Evolutionary conservation across 208 protist genomes (phyloP).

Genomic region (Angomonas ambiguus): DNA sequence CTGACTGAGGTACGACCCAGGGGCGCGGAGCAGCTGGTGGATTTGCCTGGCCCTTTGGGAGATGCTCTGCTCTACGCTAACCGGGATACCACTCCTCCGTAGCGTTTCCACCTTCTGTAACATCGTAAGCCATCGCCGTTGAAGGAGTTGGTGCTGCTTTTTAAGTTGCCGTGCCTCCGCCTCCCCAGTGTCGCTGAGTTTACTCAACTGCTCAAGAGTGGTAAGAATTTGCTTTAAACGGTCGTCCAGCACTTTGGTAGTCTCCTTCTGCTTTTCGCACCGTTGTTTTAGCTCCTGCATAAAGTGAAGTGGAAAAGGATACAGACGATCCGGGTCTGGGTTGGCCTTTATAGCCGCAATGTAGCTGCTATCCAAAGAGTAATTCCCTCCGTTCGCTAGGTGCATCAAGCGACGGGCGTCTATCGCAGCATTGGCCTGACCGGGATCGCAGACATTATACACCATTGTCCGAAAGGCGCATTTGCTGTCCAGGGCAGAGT

Average conservation of each 20-base stretch:
- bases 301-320: slow-evolving; percentile 65
- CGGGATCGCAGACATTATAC: slow-evolving; percentile 64
- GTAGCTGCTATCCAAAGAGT: slow-evolving; percentile 45
- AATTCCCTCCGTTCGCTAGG: slow-evolving; percentile 36
- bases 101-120: slow-evolving; percentile 56
- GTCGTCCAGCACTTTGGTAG: slow-evolving; percentile 23
- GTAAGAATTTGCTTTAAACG: slow-evolving; percentile 33
- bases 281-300: slow-evolving; percentile 59
- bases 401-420: slow-evolving; percentile 64
- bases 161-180: slow-evolving; percentile 26
- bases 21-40: slow-evolving; percentile 39
- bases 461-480: slow-evolving; percentile 75
- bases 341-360: slow-evolving; percentile 44
- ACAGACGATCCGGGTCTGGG: slow-evolving; percentile 48
- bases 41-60: slow-evolving; percentile 27
- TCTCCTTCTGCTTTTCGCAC: slow-evolving; percentile 48
- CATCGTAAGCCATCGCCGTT: slow-evolving; percentile 44
- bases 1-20: slow-evolving; percentile 36
- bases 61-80: slow-evolving; percentile 43
- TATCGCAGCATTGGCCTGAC: slow-evolving; percentile 42
- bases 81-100: slow-evolving; percentile 25
- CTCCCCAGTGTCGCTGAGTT: slow-evolving; percentile 43
- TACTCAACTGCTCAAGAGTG: slow-evolving; percentile 32
- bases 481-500: slow-evolving; percentile 57
- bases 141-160: slow-evolving; percentile 59